Evolutionary conservation across 2,329 filamentous ascomycete genomes (phyloP), one percentile per base, ranked within the genome.

Genomic region (Colletotrichum sp.): DNA sequence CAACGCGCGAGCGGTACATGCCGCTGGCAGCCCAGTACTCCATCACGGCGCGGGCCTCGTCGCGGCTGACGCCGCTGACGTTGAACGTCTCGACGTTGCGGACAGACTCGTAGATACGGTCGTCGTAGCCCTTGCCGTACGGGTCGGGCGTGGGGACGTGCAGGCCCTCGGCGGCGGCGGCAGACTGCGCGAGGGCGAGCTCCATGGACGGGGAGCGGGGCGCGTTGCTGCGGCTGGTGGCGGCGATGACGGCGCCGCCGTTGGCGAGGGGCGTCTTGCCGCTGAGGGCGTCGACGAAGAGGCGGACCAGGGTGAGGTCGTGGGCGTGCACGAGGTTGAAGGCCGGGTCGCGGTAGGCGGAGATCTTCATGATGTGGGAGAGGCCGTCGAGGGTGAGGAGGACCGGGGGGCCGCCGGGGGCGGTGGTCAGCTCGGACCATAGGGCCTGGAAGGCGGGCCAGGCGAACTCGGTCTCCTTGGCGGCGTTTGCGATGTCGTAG

Each of bases 11-110:
- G 78, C 94, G 91, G 82, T 98, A 83, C 82, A 98, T 88, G 14
- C 96, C 97, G 83, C 95, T 98, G 43, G 92, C 92, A 7, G 95
- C 96, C 89, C 96, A 99, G 86, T 98, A 99, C 87, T 98, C 96
- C 92, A 99, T 93, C 79, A 98, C 88, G 1, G 92, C 90, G 75
- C 93, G 91, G 13, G 95, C 93, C 86, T 99, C 96, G 3, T 89
- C 86, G 85, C 93, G 95, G 80, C 88, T 93, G 79, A 98, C 81
- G 10, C 95, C 94, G 57, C 90, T 89, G 24, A 98, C 82, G 24
- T 90, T 89, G 69, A 93, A 78, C 3, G 92, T 86, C 74, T 86
- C 83, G 55, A 89, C 86, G 60, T 87, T 87, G 77, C 87, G 84
- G 68, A 93, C 84, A 3, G 85, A 86, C 26, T 88, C 87, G 78